Conservation (phyloP, 2,329 filamentous ascomycete species). For the Colletotrichum sp. region DNA sequence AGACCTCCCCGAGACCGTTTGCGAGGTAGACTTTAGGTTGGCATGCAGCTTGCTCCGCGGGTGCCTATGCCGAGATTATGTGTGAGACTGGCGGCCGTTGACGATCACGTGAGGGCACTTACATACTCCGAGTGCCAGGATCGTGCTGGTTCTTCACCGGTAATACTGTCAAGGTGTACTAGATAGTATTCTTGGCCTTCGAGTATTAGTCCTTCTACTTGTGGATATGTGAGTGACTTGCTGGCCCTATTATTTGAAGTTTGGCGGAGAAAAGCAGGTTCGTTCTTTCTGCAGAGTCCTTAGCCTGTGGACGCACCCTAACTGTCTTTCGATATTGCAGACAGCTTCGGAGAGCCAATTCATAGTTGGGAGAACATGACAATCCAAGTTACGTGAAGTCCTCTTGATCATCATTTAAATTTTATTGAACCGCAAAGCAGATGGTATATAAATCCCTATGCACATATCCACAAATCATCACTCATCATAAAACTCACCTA, state of each 20-base stretch:
- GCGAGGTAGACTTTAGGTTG: not conserved
- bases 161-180: not conserved
- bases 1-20: not conserved
- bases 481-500: conserved; percentile 28
- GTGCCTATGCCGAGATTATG: not conserved
- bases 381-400: not conserved
- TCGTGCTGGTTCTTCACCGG: not conserved
- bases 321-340: not conserved
- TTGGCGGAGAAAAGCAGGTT: not conserved
- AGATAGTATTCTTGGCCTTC: not conserved
- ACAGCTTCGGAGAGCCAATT: fast-evolving
- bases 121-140: not conserved
- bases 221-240: not conserved
- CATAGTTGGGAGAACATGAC: not conserved
- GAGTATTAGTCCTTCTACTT: not conserved
- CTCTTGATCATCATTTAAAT: not conserved
- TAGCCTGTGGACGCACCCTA: not conserved
- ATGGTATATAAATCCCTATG: conserved; percentile 12
- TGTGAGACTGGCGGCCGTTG: not conserved
- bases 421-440: conserved; percentile 16
- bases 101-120: not conserved
- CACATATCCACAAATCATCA: conserved; percentile 9
- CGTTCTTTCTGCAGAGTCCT: not conserved
- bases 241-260: not conserved
- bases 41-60: not conserved